These are phyloP conservation scores for Chrysanthemum lavandulifolium DNA, from an alignment of 129 eudicot genomes.

Conservation along the genomic window DNA sequence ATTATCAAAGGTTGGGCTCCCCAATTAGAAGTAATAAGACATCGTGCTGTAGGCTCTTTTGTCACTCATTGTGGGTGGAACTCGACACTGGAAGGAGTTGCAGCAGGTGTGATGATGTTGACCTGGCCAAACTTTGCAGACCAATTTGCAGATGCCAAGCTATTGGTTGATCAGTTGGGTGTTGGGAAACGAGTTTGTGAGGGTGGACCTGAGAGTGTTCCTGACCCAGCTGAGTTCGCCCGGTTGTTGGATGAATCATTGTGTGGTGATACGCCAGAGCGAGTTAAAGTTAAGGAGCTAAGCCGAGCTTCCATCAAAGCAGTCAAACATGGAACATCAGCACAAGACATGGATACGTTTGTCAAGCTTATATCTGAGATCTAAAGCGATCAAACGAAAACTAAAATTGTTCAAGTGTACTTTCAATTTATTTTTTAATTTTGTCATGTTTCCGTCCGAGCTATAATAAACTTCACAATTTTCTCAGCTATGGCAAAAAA, in stretches of 20 bases:
- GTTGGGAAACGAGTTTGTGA: conserved; percentile 38
- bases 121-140: conserved; percentile 54
- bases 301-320: conserved; percentile 20
- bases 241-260: conserved; percentile 27
- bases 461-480: too few relatives aligned
- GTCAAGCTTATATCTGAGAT: conserved; percentile 25
- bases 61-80: conserved; percentile 65
- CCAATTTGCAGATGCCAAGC: conserved; percentile 37
- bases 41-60: conserved; percentile 44
- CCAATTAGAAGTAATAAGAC: conserved; percentile 43
- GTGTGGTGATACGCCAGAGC: conserved; percentile 7
- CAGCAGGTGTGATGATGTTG: conserved; percentile 38
- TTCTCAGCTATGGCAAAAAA: too few relatives aligned
- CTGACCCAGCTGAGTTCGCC: conserved; percentile 40
- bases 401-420: too few relatives aligned
- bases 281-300: conserved; percentile 21
- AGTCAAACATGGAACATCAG: conserved; percentile 39
- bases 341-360: conserved; percentile 26
- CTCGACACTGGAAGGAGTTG: conserved; percentile 39
- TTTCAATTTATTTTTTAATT: too few relatives aligned
- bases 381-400: neutral
- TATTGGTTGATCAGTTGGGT: conserved; percentile 39
- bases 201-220: conserved; percentile 35
- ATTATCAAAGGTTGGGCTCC: conserved; percentile 54
- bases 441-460: too few relatives aligned